Percentiles rank a stretch among this genome's conserved stretches.
Conservation (phyloP, 2,329 filamentous ascomycete species). For the Alternaria gansuensis region DNA sequence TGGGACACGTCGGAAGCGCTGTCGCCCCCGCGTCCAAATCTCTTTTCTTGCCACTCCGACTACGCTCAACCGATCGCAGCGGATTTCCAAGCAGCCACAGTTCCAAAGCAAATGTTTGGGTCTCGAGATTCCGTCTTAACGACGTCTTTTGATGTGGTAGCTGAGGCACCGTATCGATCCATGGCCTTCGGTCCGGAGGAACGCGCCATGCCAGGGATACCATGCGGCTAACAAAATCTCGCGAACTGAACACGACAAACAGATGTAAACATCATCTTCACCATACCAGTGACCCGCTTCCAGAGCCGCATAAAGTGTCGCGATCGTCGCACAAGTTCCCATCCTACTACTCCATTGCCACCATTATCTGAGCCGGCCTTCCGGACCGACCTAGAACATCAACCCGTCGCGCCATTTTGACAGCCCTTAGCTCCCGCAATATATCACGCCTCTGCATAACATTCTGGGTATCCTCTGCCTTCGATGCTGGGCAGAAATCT, state of each 20-base stretch:
- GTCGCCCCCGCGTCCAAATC: background rate
- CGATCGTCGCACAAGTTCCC: background rate
- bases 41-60: background rate
- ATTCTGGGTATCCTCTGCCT: constrained; percentile 2
- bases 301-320: background rate
- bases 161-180: constrained; percentile 9
- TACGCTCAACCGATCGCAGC: constrained; percentile 4
- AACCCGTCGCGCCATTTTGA: constrained; percentile 10
- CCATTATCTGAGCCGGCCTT: background rate
- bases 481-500: constrained; percentile 9
- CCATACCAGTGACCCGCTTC: background rate
- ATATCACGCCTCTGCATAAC: constrained; percentile 5
- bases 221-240: constrained; percentile 10
- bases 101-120: background rate
- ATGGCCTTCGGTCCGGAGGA: constrained; percentile 13
- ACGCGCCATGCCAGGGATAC: constrained; percentile 10
- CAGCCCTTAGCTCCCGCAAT: constrained; percentile 13
- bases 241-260: background rate
- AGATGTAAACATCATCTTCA: background rate
- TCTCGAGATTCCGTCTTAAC: background rate
- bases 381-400: constrained; percentile 8
- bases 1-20: background rate
- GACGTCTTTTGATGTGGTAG: background rate
- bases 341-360: background rate
- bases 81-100: background rate